phyloP scores from a whole-genome alignment of 106 monocot genomes.

The Iris macrosiphon region DNA sequence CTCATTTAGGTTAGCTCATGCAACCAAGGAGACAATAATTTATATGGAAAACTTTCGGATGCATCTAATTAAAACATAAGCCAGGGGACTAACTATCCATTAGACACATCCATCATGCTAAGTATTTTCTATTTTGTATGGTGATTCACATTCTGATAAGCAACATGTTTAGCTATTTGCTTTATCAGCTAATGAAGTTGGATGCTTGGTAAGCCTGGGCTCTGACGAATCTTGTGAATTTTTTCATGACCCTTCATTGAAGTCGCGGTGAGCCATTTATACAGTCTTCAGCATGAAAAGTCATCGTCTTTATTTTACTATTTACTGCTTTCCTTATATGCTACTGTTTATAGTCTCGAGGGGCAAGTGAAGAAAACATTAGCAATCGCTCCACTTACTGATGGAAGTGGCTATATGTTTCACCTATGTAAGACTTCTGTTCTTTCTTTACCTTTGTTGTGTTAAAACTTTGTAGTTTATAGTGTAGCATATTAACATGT shows the following conservation, averaged over 20 bases:
- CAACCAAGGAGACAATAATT: no score
- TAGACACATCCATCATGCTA: no score
- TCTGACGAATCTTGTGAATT: slow-evolving; percentile 79
- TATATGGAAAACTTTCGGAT: no score
- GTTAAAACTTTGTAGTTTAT: neutral
- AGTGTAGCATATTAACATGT: neutral
- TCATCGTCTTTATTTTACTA: neutral
- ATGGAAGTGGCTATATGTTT: slow-evolving; percentile 44
- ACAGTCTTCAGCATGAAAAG: neutral
- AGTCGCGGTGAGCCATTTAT: slow-evolving; percentile 51
- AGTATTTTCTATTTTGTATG: no score
- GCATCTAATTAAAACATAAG: no score
- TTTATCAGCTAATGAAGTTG: slow-evolving; percentile 80
- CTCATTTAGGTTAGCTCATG: no score
- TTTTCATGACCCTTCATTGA: slow-evolving; percentile 87
- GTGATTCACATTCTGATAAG: slow-evolving; percentile 2
- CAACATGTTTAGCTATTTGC: slow-evolving; percentile 49
- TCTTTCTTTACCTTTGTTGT: neutral
- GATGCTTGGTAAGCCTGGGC: slow-evolving; percentile 65
- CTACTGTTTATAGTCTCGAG: slow-evolving; percentile 31
- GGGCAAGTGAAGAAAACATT: slow-evolving; percentile 64
- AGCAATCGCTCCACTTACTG: slow-evolving; percentile 26
- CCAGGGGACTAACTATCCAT: no score
- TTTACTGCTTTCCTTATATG: neutral
- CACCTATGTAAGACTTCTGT: slow-evolving; percentile 35